These are phyloP conservation scores for Moesziomyces aphidis DNA, from an alignment of 1,284 basidiomycete species.

Conservation along the genomic window DNA sequence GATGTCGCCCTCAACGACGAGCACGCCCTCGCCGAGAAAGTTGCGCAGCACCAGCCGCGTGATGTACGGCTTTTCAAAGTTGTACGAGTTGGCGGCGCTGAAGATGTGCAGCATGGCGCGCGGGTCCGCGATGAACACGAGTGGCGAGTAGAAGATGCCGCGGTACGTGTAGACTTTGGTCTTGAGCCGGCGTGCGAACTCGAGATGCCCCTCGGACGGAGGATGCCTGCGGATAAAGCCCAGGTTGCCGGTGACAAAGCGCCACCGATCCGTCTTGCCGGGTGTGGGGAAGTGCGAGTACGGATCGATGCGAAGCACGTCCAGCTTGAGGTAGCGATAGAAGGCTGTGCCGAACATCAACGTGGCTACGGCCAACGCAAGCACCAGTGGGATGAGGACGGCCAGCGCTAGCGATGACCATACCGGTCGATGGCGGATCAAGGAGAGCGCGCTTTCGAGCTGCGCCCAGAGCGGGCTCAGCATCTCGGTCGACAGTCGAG, in stretches of 20 bases:
- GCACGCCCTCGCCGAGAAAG: constrained; percentile 61
- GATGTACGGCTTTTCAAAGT: constrained; percentile 57
- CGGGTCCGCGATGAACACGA: constrained; percentile 58
- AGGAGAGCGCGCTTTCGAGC: constrained; percentile 1
- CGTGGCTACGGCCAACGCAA: not conserved
- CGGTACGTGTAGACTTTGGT: constrained; percentile 57
- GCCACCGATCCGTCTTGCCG: constrained; percentile 16
- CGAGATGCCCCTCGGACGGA: constrained; percentile 41
- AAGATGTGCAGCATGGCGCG: constrained; percentile 60
- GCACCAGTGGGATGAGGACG: constrained; percentile 9
- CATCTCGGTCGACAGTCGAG: constrained; percentile 8
- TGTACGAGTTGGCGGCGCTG: constrained; percentile 56
- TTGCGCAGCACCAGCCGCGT: constrained; percentile 41
- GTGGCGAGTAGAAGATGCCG: constrained; percentile 58
- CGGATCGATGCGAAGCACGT: constrained; percentile 33
- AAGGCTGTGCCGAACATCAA: constrained; percentile 6
- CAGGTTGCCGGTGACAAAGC: constrained; percentile 35
- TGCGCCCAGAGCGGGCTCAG: not conserved
- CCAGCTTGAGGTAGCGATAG: constrained; percentile 23
- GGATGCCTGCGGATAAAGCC: constrained; percentile 31
- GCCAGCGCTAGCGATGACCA: constrained; percentile 6
- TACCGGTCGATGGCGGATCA: constrained; percentile 13
- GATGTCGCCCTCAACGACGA: constrained; percentile 59
- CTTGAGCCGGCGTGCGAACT: constrained; percentile 23
- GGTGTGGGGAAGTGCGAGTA: constrained; percentile 39